These are phyloP conservation scores for Echium plantagineum DNA, from an alignment of 257 asterid species.

Conservation along the genomic window DNA sequence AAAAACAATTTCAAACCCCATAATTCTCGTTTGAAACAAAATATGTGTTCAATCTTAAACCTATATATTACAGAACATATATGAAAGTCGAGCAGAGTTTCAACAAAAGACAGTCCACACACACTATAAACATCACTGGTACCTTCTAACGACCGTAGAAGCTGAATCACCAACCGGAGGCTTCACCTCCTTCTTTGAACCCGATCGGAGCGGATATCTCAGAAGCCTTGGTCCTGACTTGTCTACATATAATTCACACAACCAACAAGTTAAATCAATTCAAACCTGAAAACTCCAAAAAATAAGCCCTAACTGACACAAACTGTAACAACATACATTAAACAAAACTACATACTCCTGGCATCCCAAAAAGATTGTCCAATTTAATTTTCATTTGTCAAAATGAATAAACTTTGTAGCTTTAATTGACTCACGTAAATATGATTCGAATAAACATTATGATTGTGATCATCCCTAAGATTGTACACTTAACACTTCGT, in stretches of 20 bases:
- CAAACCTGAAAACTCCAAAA: neutral
- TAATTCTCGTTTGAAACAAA: too few relatives aligned
- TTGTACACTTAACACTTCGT: too few relatives aligned
- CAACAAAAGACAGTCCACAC: neutral
- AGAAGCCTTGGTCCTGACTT: constrained; percentile 57
- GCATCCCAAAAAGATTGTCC: too few relatives aligned
- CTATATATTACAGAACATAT: neutral
- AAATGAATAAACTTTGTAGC: too few relatives aligned
- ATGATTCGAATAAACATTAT: too few relatives aligned
- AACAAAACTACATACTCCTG: too few relatives aligned
- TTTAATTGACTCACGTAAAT: too few relatives aligned
- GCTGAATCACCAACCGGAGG: constrained; percentile 45
- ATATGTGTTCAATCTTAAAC: neutral
- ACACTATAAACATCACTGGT: neutral
- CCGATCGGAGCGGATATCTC: constrained; percentile 87
- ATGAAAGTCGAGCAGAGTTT: too few relatives aligned
- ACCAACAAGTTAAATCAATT: neutral
- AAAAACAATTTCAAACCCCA: too few relatives aligned
- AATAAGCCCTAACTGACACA: neutral
- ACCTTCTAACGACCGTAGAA: constrained; percentile 47
- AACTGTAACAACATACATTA: neutral
- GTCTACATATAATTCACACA: constrained; percentile 15
- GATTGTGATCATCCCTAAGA: too few relatives aligned
- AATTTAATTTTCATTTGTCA: too few relatives aligned
- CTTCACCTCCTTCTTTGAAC: constrained; percentile 53